Conservation (phyloP, 1,139 yeast genomes). For the Casaregolazyma suthepensis region DNA sequence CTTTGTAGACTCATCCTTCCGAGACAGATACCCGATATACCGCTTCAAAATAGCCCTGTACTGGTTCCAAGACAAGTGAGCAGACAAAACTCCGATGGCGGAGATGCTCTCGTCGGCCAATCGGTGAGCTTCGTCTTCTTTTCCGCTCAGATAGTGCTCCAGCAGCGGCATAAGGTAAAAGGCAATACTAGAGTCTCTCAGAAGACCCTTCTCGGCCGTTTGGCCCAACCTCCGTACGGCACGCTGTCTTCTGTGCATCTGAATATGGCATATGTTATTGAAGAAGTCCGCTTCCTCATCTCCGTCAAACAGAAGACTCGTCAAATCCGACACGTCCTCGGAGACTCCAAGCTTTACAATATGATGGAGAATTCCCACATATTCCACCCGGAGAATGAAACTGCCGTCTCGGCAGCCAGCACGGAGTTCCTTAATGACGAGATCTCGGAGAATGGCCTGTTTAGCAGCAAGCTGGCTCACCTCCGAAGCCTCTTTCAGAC, state of each 20-base stretch:
- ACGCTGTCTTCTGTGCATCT: constrained; percentile 76
- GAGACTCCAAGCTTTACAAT: constrained; percentile 43
- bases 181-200: constrained; percentile 58
- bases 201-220: constrained; percentile 29
- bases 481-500: constrained; percentile 23
- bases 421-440: constrained; percentile 61
- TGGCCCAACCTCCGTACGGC: constrained; percentile 62
- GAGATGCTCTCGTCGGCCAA: constrained; percentile 67
- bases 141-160: constrained; percentile 56
- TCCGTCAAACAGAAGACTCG: constrained; percentile 52
- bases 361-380: constrained; percentile 58
- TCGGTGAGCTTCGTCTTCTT: constrained; percentile 59
- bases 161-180: constrained; percentile 80
- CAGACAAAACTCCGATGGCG: constrained; percentile 55
- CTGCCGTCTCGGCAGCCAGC: constrained; percentile 58
- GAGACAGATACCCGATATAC: constrained; percentile 52
- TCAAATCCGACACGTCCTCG: constrained; percentile 61
- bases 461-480: constrained; percentile 28
- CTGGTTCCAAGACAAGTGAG: constrained; percentile 70
- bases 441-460: constrained; percentile 41
- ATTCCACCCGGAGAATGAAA: constrained; percentile 67
- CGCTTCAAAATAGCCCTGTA: constrained; percentile 69
- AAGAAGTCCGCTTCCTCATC: constrained; percentile 88
- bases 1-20: constrained; percentile 49
- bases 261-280: constrained; percentile 74